Evolutionary conservation across 208 protist genomes (phyloP), one percentile per base, ranked within the genome.

Genomic region (Acanthamoeba triangularis): DNA sequence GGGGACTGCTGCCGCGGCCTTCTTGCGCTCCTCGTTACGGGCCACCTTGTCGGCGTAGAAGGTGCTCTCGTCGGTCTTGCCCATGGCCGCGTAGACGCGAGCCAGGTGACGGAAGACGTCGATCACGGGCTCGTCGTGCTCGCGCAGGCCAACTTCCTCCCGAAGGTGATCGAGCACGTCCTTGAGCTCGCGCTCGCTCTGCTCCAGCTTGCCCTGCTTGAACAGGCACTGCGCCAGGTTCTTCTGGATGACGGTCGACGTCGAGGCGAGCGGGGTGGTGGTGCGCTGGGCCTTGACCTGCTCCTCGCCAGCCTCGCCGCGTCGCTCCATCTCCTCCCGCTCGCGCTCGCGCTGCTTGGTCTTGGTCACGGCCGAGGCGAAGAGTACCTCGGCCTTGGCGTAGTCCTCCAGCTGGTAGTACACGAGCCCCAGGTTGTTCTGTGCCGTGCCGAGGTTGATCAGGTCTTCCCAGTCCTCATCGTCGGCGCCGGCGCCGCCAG

Each of bases 111-210:
- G 69, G n/a, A 41, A 78, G 28, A 78, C 33, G 35, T 78, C 69
- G 13, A 78, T 20, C n/a, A 78, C 69, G 8, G 33, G 33, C 37
- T 78, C 69, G n/a, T 78, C 69, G n/a, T 78, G 69, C 8, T 78
- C 69, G n/a, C 69, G 69, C n/a, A 78, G 35, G 13, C 69, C 69
- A 3, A 44, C 69, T 16, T 78, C 69, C 35, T 78, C 69, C 3
- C 69, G 69, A 7, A 78, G 69, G 35, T 78, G 35, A n/a, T 78
- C 69, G 18, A 78, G 69, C 69, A 28, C 69, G 28, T 33, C 69
- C 69, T 78, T 78, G 69, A 78, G 69, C 33, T 78, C 33, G 8
- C 35, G 69, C 69, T 78, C 69, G 69, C 69, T 78, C 69, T 78
- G 69, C 69, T 78, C 69, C 11, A 78, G 69, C 69, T 78, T 78